phyloP scores from a whole-genome alignment of 331 rosid species.

The Saraca asoca region DNA sequence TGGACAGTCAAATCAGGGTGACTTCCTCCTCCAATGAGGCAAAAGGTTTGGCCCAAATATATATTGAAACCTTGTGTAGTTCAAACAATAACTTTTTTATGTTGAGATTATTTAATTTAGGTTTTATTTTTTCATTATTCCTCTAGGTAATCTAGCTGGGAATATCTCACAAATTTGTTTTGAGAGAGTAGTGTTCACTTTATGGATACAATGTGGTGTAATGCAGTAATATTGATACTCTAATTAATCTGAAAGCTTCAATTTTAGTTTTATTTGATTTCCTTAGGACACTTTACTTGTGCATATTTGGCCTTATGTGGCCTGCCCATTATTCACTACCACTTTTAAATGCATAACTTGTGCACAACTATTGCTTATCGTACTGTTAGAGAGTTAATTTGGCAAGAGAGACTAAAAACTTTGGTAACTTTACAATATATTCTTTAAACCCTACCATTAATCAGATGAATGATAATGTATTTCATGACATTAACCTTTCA shows the following conservation, averaged over 20 bases:
- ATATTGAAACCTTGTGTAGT: slow-evolving; percentile 20
- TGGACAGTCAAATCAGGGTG: slow-evolving; percentile 47
- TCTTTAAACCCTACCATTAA: background rate
- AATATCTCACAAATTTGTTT: slow-evolving; percentile 19
- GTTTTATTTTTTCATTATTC: too few relatives aligned
- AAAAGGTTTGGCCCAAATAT: slow-evolving; percentile 34
- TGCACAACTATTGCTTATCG: slow-evolving; percentile 93
- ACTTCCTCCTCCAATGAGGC: slow-evolving; percentile 37
- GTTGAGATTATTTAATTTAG: background rate
- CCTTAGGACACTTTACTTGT: slow-evolving; percentile 47
- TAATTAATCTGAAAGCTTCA: slow-evolving; percentile 29
- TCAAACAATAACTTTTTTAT: slow-evolving; percentile 15
- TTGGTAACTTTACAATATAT: slow-evolving; percentile 45
- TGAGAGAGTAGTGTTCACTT: slow-evolving; percentile 18
- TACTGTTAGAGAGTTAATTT: slow-evolving; percentile 83
- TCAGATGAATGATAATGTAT: slow-evolving; percentile 1
- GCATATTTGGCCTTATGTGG: slow-evolving; percentile 23
- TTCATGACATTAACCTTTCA: slow-evolving; percentile 16
- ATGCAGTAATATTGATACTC: slow-evolving; percentile 21
- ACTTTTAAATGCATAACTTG: slow-evolving; percentile 57
- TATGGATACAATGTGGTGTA: slow-evolving; percentile 19
- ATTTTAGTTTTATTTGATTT: too few relatives aligned
- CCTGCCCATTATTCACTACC: slow-evolving; percentile 6
- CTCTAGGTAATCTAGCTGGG: slow-evolving; percentile 22
- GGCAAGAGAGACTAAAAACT: slow-evolving; percentile 76